These are phyloP conservation scores for Amanita rubescens DNA, from an alignment of 768 basidiomycete species.

Conservation along the genomic window DNA sequence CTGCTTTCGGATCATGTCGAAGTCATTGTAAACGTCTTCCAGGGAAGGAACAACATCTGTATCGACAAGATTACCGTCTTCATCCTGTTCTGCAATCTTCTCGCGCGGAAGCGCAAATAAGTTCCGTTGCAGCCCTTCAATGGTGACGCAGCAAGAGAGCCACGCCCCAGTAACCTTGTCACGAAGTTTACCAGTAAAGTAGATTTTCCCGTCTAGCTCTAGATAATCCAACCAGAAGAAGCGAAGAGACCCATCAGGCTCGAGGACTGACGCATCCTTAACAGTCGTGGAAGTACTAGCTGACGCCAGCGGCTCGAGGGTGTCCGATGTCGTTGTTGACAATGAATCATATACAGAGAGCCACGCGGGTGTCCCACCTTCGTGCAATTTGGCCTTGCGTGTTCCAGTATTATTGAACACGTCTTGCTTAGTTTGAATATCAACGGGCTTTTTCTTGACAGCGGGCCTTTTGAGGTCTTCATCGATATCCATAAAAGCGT, in stretches of 20 bases:
- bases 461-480: constrained; percentile 29
- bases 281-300: constrained; percentile 21
- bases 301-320: constrained; percentile 41
- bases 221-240: constrained; percentile 98
- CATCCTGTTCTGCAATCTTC: constrained; percentile 47
- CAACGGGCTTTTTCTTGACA: constrained; percentile 24
- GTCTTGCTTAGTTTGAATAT: constrained; percentile 19
- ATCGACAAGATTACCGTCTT: constrained; percentile 53
- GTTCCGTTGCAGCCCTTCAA: constrained; percentile 84
- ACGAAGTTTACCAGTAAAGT: constrained; percentile 87
- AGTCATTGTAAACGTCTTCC: constrained; percentile 74
- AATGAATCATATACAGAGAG: constrained; percentile 70
- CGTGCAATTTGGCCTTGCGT: constrained; percentile 33
- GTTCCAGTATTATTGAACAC: constrained; percentile 9
- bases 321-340: constrained; percentile 51
- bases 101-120: constrained; percentile 82
- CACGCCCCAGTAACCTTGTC: constrained; percentile 64
- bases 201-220: constrained; percentile 76
- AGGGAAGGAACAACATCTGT: constrained; percentile 69
- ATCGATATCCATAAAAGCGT: constrained; percentile 55
- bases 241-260: constrained; percentile 75
- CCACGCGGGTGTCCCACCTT: constrained; percentile 52
- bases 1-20: constrained; percentile 70
- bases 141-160: constrained; percentile 81
- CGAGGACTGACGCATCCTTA: constrained; percentile 43